These are phyloP conservation scores for Plenodomus biglobosus DNA, from an alignment of 2,329 filamentous ascomycete genomes.

Conservation along the genomic window DNA sequence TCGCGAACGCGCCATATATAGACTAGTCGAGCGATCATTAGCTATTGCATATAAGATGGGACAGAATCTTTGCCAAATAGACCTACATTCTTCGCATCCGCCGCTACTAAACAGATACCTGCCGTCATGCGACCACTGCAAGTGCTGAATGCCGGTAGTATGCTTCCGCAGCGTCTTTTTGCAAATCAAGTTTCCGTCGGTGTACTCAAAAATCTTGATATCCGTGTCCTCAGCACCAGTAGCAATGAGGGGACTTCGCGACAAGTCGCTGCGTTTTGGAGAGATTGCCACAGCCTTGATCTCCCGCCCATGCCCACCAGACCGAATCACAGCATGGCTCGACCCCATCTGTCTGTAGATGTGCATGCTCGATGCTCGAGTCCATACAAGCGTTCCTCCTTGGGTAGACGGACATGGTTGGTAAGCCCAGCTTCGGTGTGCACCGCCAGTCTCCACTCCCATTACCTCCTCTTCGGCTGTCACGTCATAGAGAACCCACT, in stretches of 20 bases:
- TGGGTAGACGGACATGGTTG: slow-evolving; percentile 21
- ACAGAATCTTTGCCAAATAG: background rate
- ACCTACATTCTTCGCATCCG: slow-evolving; percentile 70
- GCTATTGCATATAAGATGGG: background rate
- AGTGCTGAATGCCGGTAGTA: slow-evolving; percentile 77
- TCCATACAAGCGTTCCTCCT: slow-evolving; percentile 69
- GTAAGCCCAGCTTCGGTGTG: slow-evolving; percentile 75
- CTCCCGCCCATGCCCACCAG: slow-evolving; percentile 83
- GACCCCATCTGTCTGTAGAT: slow-evolving; percentile 44
- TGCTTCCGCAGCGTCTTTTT: slow-evolving; percentile 73
- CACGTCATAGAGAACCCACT: slow-evolving; percentile 82
- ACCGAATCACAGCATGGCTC: slow-evolving; percentile 57
- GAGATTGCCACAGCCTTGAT: slow-evolving; percentile 66
- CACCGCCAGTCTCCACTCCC: slow-evolving; percentile 78
- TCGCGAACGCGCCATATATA: slow-evolving; percentile 73
- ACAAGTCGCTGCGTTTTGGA: background rate
- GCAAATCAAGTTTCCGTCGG: slow-evolving; percentile 46
- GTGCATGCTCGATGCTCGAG: slow-evolving; percentile 63
- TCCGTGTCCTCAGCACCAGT: slow-evolving; percentile 72
- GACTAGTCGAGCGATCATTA: slow-evolving; percentile 48
- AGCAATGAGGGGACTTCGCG: slow-evolving; percentile 53
- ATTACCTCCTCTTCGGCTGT: slow-evolving; percentile 68
- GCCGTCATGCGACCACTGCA: slow-evolving; percentile 70
- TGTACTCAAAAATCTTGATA: slow-evolving; percentile 70
- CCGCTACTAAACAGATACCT: slow-evolving; percentile 80